These are phyloP conservation scores for Pseudocercospora fuligena DNA, from an alignment of 2,329 filamentous ascomycete genomes.

Conservation along the genomic window DNA sequence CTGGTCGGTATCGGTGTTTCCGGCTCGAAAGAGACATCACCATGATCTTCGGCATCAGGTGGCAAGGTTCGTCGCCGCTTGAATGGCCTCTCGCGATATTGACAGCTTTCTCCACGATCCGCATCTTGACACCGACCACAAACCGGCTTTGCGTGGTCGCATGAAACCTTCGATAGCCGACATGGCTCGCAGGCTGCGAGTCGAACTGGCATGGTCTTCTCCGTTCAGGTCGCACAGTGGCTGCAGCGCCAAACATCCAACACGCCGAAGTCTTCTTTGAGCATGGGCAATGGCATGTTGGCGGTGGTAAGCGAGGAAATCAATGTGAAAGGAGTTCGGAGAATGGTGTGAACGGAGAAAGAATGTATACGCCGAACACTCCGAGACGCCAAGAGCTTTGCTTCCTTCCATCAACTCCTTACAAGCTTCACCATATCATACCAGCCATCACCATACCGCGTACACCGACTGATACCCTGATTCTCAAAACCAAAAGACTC, in stretches of 20 bases:
- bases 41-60: neutral
- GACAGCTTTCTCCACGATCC: conserved; percentile 29
- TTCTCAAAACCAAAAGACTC: conserved; percentile 71
- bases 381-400: neutral
- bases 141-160: conserved; percentile 36
- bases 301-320: neutral
- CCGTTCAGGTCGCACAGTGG: neutral
- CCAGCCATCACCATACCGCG: conserved; percentile 78
- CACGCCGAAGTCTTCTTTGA: neutral
- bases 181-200: conserved; percentile 40
- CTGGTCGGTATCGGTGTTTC: conserved; percentile 16
- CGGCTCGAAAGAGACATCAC: conserved; percentile 11
- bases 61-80: conserved; percentile 27
- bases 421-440: conserved; percentile 69
- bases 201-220: conserved; percentile 20
- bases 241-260: neutral
- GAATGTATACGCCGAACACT: neutral
- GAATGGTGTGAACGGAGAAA: neutral
- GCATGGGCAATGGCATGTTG: neutral
- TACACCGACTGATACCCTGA: conserved; percentile 67
- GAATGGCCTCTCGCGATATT: conserved; percentile 39
- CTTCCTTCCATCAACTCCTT: neutral
- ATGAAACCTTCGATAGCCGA: conserved; percentile 37
- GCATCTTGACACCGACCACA: conserved; percentile 36
- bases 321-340: neutral